Conservation (phyloP, 1,284 basidiomycete genomes). For the Apiotrichum laibachii region DNA sequence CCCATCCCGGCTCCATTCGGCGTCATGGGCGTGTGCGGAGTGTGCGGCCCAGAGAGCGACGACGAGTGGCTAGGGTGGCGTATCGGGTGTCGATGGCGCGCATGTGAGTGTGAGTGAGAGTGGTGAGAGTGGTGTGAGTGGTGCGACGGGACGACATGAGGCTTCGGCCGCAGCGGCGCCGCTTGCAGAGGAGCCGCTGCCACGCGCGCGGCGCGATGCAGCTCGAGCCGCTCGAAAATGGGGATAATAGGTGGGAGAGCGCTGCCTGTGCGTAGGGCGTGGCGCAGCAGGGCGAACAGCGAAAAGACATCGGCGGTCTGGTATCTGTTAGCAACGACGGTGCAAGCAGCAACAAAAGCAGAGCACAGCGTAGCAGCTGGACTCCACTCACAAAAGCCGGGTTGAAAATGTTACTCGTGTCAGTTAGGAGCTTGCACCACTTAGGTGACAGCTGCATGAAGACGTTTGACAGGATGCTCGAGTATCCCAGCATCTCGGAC, state of each 20-base stretch:
- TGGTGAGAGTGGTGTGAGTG: too few species aligned
- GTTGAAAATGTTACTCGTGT: slow-evolving; percentile 31
- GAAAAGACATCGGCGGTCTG: slow-evolving; percentile 32
- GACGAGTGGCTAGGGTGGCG: too few species aligned
- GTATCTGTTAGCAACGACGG: too few species aligned
- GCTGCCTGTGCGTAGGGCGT: slow-evolving; percentile 34
- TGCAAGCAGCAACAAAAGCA: slow-evolving; percentile 21
- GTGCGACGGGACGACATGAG: too few species aligned
- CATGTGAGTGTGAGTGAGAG: too few species aligned
- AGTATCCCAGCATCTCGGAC: slow-evolving; percentile 30
- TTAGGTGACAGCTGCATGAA: slow-evolving; percentile 33
- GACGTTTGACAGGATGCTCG: slow-evolving; percentile 36
- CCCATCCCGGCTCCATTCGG: too few species aligned
- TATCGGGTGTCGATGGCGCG: too few species aligned
- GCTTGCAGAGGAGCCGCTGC: too few species aligned
- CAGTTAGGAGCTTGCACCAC: slow-evolving; percentile 31
- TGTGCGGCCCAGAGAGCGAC: too few species aligned
- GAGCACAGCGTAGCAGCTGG: too few species aligned
- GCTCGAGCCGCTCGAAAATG: slow-evolving; percentile 45
- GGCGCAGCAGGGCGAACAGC: slow-evolving; percentile 41
- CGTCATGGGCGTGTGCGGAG: too few species aligned
- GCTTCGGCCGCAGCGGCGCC: too few species aligned
- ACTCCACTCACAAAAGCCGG: slow-evolving; percentile 38
- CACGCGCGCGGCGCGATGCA: slow-evolving; percentile 19
- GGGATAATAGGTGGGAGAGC: slow-evolving; percentile 45